phyloP scores from a whole-genome alignment of 164 flowering plant species.

The Chloranthus sessilifolius region DNA sequence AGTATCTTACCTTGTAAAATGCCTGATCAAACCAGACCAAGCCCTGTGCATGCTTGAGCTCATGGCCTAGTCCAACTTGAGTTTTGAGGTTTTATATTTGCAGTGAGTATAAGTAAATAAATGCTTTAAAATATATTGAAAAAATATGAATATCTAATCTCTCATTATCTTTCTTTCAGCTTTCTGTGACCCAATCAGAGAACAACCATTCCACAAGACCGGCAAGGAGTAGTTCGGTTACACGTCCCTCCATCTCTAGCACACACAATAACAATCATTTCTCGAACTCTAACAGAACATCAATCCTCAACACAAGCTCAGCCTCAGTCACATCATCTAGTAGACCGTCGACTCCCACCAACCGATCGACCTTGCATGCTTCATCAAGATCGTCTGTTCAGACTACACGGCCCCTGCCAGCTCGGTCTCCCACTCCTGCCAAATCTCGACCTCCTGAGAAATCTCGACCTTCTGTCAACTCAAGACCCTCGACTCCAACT shows the following conservation, averaged over 20 bases:
- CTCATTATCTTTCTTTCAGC: conserved; percentile 39
- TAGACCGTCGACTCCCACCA: conserved; percentile 79
- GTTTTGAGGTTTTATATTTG: too few relatives aligned
- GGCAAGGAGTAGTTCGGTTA: conserved; percentile 75
- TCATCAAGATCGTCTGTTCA: conserved; percentile 67
- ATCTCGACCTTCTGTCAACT: conserved; percentile 41
- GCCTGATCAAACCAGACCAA: too few relatives aligned
- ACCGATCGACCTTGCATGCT: conserved; percentile 46
- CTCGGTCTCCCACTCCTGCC: conserved; percentile 73
- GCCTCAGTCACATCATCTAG: conserved; percentile 78
- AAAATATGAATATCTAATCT: neutral
- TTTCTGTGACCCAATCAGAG: conserved; percentile 72
- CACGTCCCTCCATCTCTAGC: conserved; percentile 67
- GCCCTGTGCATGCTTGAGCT: neutral
- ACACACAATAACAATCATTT: conserved; percentile 31
- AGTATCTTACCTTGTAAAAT: neutral
- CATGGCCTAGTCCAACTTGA: neutral
- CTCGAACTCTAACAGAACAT: conserved; percentile 43
- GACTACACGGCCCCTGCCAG: conserved; percentile 44
- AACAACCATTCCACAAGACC: conserved; percentile 50
- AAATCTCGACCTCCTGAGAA: conserved; percentile 59
- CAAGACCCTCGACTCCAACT: conserved; percentile 86
- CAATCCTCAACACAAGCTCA: conserved; percentile 84
- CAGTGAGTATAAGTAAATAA: too few relatives aligned
- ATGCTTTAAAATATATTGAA: neutral